Base-by-base conservation (phyloP, 345 rosid genomes). In the Passiflora organensis region DNA sequence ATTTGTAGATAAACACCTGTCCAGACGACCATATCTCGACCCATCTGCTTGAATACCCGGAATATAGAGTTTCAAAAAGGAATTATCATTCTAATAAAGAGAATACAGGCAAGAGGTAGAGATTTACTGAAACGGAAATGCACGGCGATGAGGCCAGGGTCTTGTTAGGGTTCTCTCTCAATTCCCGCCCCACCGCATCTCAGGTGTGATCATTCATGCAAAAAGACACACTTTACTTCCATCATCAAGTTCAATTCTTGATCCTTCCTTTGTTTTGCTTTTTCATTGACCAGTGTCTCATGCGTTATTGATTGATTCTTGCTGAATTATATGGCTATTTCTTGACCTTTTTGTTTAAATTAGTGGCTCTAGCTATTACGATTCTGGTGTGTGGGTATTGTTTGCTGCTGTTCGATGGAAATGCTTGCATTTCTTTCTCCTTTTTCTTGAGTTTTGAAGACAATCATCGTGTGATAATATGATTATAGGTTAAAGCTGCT, bases 91-190 rank as follows among this genome's bases (percentile, higher is more conserved):
- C n/a, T n/a, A n/a, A n/a, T n/a, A n/a, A 41, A 52, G 37, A 21
- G 0, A 17, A 50, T 55, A 59, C 34, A 20, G 41, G 18, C 6
- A 24, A 5, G 41, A 17, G 12, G 16, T 25, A 13, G 21, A 51
- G 32, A 21, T 17, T 25, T 24, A 24, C 32, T 23, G 19, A 24
- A 32, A 44, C 38, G 60, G 78, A 74, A 41, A 90, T 90, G 97
- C 69, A 65, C 80, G 81, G 72, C 64, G 85, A 82, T 65, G 96
- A 91, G 64, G 97, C 96, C 60, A 82, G 73, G 64, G 51, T 73
- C 52, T 70, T 79, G 70, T 76, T 91, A 55, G 95, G 95, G 56
- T 83, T 87, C 76, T 80, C 89, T 66, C 83, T 82, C 46, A 37
- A 64, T 71, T 84, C 87, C 69, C 64, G 72, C 58, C 94, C 95